These are phyloP conservation scores for Phyllosticta citribraziliensis DNA, from an alignment of 2,329 filamentous ascomycete genomes.

Conservation along the genomic window DNA sequence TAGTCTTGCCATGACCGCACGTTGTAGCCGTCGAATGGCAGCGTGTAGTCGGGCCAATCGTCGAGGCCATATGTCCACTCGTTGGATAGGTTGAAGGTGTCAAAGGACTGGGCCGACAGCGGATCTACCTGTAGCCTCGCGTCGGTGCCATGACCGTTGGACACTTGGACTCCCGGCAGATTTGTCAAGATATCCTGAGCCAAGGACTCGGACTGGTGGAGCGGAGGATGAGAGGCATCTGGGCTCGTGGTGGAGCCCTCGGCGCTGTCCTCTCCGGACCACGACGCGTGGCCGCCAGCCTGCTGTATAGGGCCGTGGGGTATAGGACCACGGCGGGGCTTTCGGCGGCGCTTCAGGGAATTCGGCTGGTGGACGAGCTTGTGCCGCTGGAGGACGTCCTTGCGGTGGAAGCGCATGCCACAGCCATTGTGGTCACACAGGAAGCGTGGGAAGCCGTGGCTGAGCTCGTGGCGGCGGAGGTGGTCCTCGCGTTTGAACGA, in stretches of 20 bases:
- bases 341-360: conserved; percentile 9
- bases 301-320: conserved; percentile 10
- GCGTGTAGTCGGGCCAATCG: conserved; percentile 6
- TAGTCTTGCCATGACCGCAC: conserved; percentile 7
- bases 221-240: neutral
- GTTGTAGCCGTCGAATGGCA: neutral
- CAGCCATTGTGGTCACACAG: conserved; percentile 11
- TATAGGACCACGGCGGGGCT: conserved; percentile 5
- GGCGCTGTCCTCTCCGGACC: neutral
- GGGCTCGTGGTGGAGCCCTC: neutral
- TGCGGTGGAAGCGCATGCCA: conserved; percentile 12
- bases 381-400: conserved; percentile 12
- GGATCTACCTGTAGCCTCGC: neutral
- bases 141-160: neutral
- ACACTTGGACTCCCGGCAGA: neutral
- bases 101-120: neutral
- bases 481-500: conserved; percentile 12
- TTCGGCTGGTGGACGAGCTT: conserved; percentile 12
- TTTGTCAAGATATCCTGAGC: neutral
- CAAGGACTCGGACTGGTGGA: neutral
- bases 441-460: conserved; percentile 11
- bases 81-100: conserved; percentile 6
- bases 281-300: neutral
- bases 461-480: conserved; percentile 12
- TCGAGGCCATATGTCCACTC: conserved; percentile 6